Base-by-base conservation (phyloP, 495 filamentous ascomycete species). In the Margaritispora aquatica region DNA sequence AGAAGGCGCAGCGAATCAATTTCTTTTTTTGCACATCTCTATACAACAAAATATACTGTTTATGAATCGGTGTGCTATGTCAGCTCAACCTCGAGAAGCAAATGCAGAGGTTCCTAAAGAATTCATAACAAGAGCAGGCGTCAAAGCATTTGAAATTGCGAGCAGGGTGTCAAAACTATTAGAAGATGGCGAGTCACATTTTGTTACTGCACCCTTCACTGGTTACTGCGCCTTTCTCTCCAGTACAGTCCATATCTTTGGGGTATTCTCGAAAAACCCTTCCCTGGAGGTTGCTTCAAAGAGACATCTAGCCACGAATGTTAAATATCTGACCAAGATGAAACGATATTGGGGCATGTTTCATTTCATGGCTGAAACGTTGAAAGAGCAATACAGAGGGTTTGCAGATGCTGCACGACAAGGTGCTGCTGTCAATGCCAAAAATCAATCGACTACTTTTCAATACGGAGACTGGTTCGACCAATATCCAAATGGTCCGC, bases 401-500 rank as follows among this genome's bases (percentile, higher is more conserved):
- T 92, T 90, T 67, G 87, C 90, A 26, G 92, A 96, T 72, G 87
- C 88, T 27, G 82, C 86, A 26, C 70, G 74, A 51, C 44, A 68
- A 49, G 66, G 60, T 17, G 13, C 26, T 29, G 51, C 59, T 2
- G 54, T 44, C 13, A 51, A 23, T 26, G 36, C 51, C 22, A 73
- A 82, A 51, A 76, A 76, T 24, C 77, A 75, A 27, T 71, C 77
- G 3, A 84, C 83, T 21, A 89, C 96, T 70, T 92, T 96, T 74
- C 93, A 97, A 68, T 98, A 97, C 65, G 92, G 92, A 34, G 94
- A 98, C 71, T 98, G 94, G 94, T 97, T 97, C 67, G 85, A 92
- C 68, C 86, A 89, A 63, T 97, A 97, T 73, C 94, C 94, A 0
- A 89, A 94, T 65, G 94, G 94, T 73, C 94, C 94, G 0, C 90